phyloP scores from a whole-genome alignment of 495 filamentous ascomycete species.

The Usnea hakonensis region DNA sequence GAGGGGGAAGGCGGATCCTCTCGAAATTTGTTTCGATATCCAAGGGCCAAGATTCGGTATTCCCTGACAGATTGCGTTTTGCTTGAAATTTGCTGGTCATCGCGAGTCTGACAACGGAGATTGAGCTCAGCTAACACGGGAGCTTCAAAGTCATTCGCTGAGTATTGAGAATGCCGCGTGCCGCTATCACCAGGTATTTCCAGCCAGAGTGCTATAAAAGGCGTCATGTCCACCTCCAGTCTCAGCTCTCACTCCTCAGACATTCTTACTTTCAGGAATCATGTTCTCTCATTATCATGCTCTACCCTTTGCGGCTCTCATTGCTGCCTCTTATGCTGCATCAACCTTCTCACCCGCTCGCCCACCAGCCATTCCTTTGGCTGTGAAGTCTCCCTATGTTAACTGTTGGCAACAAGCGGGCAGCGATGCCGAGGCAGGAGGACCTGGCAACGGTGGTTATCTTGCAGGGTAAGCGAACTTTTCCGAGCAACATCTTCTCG shows the following conservation, averaged over 20 bases:
- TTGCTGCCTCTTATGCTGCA: slow-evolving; percentile 12
- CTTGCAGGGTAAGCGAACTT: slow-evolving; percentile 34
- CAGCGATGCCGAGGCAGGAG: slow-evolving; percentile 30
- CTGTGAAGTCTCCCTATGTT: slow-evolving; percentile 51
- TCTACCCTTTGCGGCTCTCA: not conserved
- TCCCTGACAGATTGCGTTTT: not conserved
- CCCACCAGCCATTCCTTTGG: slow-evolving; percentile 49
- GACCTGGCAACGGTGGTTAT: slow-evolving; percentile 47
- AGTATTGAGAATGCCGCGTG: not conserved
- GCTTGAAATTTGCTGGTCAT: not conserved
- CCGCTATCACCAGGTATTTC: slow-evolving; percentile 1
- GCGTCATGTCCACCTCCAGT: not conserved
- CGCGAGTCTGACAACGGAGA: not conserved
- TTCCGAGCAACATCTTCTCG: not conserved
- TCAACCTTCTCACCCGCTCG: slow-evolving; percentile 49
- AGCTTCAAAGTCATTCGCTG: not conserved
- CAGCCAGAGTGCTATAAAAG: slow-evolving; percentile 3
- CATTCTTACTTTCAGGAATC: not conserved
- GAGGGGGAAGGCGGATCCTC: not conserved
- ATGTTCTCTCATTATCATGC: slow-evolving; percentile 10
- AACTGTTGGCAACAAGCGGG: slow-evolving; percentile 50
- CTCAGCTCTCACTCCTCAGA: not conserved
- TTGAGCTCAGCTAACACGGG: not conserved
- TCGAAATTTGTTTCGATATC: not conserved
- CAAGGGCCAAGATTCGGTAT: not conserved